Evolutionary conservation across 202 grass and related monocot genomes (phyloP), one percentile per base, ranked within the genome.

Genomic region (Carex arenaria): DNA sequence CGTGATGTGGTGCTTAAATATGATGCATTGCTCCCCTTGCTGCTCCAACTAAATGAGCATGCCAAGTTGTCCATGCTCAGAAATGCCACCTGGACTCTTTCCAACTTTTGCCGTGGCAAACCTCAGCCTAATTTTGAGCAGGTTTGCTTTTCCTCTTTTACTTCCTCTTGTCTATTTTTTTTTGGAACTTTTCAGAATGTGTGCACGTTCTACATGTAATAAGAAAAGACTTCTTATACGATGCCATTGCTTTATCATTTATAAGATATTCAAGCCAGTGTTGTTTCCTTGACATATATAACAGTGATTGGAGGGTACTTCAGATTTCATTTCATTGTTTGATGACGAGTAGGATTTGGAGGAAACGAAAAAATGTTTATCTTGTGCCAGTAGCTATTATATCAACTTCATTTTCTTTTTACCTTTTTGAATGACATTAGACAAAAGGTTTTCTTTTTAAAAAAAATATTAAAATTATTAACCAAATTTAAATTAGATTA

Each of bases 71-170:
- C 95, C 0, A 98, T 98, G 95, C 86, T 98, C 13, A 95, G 95
- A 85, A 98, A 98, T 34, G 93, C 92, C 49, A 98, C 95, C 47
- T 98, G 95, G 95, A 98, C 95, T 23, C 86, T 98, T 3, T 98
- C 95, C 5, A 98, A 98, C 71, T 98, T 98, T 26, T 98, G 95
- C 73, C 91, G 95, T 64, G 95, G 95, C 42, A 98, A 98, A 68
- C 95, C 95, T 22, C 95, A 98, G 31, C 95, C 95, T 2, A 80
- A 67, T 70, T 98, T 98, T 71, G 95, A 98, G 12, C 95, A 95
- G 95, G 95, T 98, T 36, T 17, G 72, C 17, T 59, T 77, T 77
- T 77, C 15, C 12, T 38, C 26, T 59, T 57, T 77, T 77, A 18
- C 52, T 72, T 45, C n/a, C 57, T 61, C 59, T 55, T 55, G 12